Evolutionary conservation across 2,329 filamentous ascomycete species (phyloP).

Genomic region (Neofusicoccum sp.): DNA sequence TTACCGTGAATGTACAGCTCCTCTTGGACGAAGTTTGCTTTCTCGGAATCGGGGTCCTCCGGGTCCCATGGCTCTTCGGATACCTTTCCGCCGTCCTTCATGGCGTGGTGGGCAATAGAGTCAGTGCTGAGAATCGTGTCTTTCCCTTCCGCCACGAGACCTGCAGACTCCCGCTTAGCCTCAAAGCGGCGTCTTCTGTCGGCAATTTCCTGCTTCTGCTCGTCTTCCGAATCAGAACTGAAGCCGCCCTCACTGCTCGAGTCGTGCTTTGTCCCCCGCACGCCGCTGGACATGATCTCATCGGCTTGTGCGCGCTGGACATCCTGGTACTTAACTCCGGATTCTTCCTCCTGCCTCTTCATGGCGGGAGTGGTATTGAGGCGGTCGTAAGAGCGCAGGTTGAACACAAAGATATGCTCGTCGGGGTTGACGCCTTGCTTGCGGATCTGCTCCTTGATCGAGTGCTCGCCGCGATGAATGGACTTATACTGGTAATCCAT

Average conservation of each 20-base stretch:
- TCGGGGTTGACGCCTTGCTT: conserved; percentile 73
- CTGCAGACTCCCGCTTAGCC: conserved; percentile 44
- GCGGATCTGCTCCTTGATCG: conserved; percentile 79
- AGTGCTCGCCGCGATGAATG: conserved; percentile 87
- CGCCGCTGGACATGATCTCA: conserved; percentile 77
- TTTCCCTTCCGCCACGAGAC: conserved; percentile 30
- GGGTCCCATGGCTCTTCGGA: conserved; percentile 78
- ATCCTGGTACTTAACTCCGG: conserved; percentile 82
- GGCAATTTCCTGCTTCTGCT: conserved; percentile 48
- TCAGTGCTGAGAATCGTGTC: conserved; percentile 58
- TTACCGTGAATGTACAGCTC: conserved; percentile 96
- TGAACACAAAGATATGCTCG: conserved; percentile 91
- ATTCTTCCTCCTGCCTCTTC: conserved; percentile 74
- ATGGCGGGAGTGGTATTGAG: conserved; percentile 80
- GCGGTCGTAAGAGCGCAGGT: conserved; percentile 88
- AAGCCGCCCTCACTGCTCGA: conserved; percentile 31
- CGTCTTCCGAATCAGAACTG: conserved; percentile 25
- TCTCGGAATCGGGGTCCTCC: conserved; percentile 69
- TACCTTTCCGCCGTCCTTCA: conserved; percentile 68
- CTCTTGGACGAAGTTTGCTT: conserved; percentile 89
- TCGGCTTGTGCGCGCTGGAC: conserved; percentile 87
- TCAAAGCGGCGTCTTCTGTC: conserved; percentile 52
- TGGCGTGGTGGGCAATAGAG: conserved; percentile 75
- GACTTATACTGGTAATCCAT: conserved; percentile 99
- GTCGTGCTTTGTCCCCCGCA: conserved; percentile 56